Percentiles rank a stretch among this genome's conserved stretches.
Conservation (phyloP, 371 early-diverging fungal genomes). For the Mucor velutinosus region DNA sequence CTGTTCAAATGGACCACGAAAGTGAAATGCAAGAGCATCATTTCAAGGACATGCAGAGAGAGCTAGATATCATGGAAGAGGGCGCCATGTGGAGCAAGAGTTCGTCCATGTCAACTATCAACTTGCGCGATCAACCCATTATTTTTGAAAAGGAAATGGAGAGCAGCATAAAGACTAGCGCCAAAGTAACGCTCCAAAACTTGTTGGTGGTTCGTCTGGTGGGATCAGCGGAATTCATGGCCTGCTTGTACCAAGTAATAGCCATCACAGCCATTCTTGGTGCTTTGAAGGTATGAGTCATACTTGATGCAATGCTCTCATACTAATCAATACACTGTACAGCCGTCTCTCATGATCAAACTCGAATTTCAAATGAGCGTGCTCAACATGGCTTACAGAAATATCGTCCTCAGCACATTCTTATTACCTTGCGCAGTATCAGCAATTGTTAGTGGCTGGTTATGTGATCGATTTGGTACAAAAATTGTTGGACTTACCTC, state of each 20-base stretch:
- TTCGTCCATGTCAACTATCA: constrained; percentile 19
- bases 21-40: background rate
- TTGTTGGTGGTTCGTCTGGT: background rate
- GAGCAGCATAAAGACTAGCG: background rate
- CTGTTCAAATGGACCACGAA: background rate
- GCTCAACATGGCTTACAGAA: background rate
- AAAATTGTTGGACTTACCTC: constrained; percentile 12
- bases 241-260: constrained; percentile 3
- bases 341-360: background rate
- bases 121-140: constrained; percentile 14
- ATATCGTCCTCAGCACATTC: constrained; percentile 5
- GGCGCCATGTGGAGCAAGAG: constrained; percentile 19
- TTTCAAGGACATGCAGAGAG: constrained; percentile 8
- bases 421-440: constrained; percentile 10
- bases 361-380: background rate
- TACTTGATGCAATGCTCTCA: too few species aligned
- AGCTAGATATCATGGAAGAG: background rate
- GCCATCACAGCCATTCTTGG: background rate
- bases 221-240: background rate
- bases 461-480: constrained; percentile 18
- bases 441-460: background rate
- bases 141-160: constrained; percentile 8
- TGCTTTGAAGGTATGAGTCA: constrained; percentile 15
- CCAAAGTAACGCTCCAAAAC: background rate
- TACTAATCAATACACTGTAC: background rate